Evolutionary conservation across 805 yeast genomes (phyloP), one percentile per base, ranked within the genome.

Genomic region (Kregervanrija fluxuum): DNA sequence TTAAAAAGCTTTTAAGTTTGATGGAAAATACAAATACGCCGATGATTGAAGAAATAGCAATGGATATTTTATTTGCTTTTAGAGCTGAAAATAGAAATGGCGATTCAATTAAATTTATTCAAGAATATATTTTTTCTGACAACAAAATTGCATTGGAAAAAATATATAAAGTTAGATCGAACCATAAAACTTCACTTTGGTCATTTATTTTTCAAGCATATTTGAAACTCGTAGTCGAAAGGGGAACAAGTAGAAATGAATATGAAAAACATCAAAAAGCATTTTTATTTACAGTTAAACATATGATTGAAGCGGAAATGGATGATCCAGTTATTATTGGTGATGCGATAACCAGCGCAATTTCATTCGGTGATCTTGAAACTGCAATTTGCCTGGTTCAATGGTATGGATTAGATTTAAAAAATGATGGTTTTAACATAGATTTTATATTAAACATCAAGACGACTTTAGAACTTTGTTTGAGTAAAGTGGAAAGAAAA

Each of bases 21-120:
- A 67, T 72, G 61, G 48, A 53, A n/a, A 33, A 54, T 2, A 49
- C 52, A 3, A 53, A 56, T 11, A 58, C 70, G 2, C 52, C 52
- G 1, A 59, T 59, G 32, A 66, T 67, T 45, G 59, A 72, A 1
- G 58, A 59, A 1, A 55, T 73, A 11, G 59, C 73, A 4, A 61
- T 68, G 6, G 70, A 67, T 45, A 51, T 74, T 10, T 42, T 74
- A 4, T 50, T 49, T 10, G 64, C 65, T 12, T 68, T 65, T 39
- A 43, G 53, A 8, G 56, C 55, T 12, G 51, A 52, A 11, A 56
- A 59, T 32, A 52, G 65, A 33, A 64, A 58, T 37, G 54, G 57
- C 4, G 55, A 56, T 13, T 63, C 69, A 4, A 55, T 68, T 11
- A 45, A 51, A 12, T 59, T 66, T 28, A 62, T 71, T 36, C 66